Evolutionary conservation across 768 basidiomycete species (phyloP).

Genomic region (Kwoniella sp.): DNA sequence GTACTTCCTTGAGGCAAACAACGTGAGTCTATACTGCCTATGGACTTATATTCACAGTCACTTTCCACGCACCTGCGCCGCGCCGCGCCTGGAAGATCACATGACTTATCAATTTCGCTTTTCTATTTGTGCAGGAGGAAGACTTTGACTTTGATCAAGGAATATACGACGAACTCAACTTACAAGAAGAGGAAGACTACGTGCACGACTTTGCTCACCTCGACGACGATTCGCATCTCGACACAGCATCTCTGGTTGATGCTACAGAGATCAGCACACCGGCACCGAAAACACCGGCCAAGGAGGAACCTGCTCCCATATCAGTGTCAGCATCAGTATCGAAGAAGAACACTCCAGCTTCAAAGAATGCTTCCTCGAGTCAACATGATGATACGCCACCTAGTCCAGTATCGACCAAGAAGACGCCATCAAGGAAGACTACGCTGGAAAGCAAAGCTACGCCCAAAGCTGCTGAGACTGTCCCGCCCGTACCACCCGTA

Average conservation of each 20-base stretch:
- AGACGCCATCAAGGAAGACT: constrained; percentile 48
- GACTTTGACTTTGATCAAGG: constrained; percentile 97
- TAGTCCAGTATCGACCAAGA: constrained; percentile 50
- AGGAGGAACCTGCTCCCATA: constrained; percentile 33
- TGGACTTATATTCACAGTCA: too few species aligned
- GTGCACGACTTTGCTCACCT: constrained; percentile 64
- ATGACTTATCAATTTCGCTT: too few species aligned
- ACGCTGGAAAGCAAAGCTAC: constrained; percentile 43
- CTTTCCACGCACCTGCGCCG: too few species aligned
- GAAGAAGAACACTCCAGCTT: constrained; percentile 37
- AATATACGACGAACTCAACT: constrained; percentile 94
- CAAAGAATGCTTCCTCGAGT: constrained; percentile 21
- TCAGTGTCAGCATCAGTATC: background rate
- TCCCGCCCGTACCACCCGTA: constrained; percentile 26
- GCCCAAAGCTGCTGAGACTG: constrained; percentile 68
- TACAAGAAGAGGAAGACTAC: constrained; percentile 94
- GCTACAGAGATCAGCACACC: constrained; percentile 57
- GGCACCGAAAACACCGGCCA: constrained; percentile 44
- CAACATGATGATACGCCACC: constrained; percentile 35
- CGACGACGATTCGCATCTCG: constrained; percentile 73
- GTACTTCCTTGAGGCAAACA: constrained; percentile 95
- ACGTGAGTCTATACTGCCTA: constrained; percentile 63
- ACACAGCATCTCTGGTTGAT: constrained; percentile 65
- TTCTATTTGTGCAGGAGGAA: constrained; percentile 94
- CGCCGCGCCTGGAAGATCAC: too few species aligned